A percentile compares a stretch with the other conserved stretches of the same genome.
Evolutionary conservation across 208 protist species (phyloP).

Genomic region (Kentomonas sorsogonicus): DNA sequence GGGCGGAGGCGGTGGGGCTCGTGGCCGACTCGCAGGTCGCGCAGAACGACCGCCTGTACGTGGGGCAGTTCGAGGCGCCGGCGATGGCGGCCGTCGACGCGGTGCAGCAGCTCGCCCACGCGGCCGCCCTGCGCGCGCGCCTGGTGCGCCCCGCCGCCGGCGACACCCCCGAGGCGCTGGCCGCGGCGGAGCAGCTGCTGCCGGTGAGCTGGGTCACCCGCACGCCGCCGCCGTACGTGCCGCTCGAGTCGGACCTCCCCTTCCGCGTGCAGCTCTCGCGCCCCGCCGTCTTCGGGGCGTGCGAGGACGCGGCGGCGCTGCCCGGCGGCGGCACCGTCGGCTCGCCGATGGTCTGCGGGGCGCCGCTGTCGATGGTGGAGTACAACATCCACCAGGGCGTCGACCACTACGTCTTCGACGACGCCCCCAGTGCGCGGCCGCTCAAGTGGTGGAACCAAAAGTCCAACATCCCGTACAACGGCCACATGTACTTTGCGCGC

Average conservation of each 20-base stretch:
- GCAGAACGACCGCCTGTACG: constrained; percentile 72
- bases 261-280: constrained; percentile 76
- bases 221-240: constrained; percentile 78
- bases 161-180: not conserved
- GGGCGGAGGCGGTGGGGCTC: constrained; percentile 58
- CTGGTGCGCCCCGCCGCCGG: constrained; percentile 36
- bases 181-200: constrained; percentile 53
- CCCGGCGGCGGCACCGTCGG: constrained; percentile 72
- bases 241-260: constrained; percentile 76
- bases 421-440: constrained; percentile 69
- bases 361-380: constrained; percentile 59
- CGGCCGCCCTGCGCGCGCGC: constrained; percentile 42
- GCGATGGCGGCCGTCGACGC: constrained; percentile 69
- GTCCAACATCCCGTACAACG: constrained; percentile 85
- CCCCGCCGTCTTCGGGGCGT: constrained; percentile 41
- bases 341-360: constrained; percentile 62
- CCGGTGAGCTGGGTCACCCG: constrained; percentile 78
- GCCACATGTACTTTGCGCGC: constrained; percentile 74
- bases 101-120: constrained; percentile 76
- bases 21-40: constrained; percentile 75
- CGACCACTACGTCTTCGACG: constrained; percentile 83
- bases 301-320: constrained; percentile 15
- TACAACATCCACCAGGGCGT: constrained; percentile 81
- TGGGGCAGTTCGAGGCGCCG: constrained; percentile 84
- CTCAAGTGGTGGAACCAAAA: constrained; percentile 89